phyloP scores from a whole-genome alignment of 2,329 filamentous ascomycete genomes.

The Aspergillus viridinutans region DNA sequence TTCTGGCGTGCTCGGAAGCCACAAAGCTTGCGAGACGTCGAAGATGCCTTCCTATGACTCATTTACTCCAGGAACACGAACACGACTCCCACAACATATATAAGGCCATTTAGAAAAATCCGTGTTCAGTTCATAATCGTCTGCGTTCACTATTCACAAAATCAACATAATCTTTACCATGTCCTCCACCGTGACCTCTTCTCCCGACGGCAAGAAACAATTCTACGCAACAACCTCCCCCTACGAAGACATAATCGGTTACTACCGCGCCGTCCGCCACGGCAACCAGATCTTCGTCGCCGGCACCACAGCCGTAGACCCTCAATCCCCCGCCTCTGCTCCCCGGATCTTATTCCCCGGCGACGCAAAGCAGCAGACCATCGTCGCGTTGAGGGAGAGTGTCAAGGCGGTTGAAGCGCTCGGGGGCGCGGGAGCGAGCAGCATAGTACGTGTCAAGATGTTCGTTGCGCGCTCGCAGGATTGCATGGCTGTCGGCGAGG shows the following conservation, averaged over 20 bases:
- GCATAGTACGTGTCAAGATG: conserved; percentile 34
- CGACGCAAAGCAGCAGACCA: conserved; percentile 30
- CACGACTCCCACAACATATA: neutral
- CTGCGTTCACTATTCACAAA: neutral
- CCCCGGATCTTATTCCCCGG: conserved; percentile 29
- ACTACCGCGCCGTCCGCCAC: conserved; percentile 37
- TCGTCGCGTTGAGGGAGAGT: conserved; percentile 20
- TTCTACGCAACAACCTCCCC: conserved; percentile 33
- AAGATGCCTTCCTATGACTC: neutral
- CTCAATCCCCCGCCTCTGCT: conserved; percentile 21
- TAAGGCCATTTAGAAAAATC: neutral
- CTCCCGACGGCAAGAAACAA: conserved; percentile 11
- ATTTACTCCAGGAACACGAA: neutral
- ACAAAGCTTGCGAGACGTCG: neutral
- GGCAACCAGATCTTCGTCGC: conserved; percentile 35
- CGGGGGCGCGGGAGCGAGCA: conserved; percentile 27
- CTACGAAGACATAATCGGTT: conserved; percentile 34
- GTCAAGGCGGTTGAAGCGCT: conserved; percentile 31
- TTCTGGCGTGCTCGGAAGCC: neutral
- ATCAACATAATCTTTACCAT: neutral
- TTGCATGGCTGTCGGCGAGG: conserved; percentile 25
- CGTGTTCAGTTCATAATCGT: neutral
- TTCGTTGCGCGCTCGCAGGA: conserved; percentile 31
- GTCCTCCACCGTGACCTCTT: neutral
- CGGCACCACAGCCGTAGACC: conserved; percentile 37